A percentile compares a stretch with the other conserved stretches of the same genome.
These are phyloP conservation scores for Avicennia marina DNA, from an alignment of 257 asterid species.

Conservation along the genomic window DNA sequence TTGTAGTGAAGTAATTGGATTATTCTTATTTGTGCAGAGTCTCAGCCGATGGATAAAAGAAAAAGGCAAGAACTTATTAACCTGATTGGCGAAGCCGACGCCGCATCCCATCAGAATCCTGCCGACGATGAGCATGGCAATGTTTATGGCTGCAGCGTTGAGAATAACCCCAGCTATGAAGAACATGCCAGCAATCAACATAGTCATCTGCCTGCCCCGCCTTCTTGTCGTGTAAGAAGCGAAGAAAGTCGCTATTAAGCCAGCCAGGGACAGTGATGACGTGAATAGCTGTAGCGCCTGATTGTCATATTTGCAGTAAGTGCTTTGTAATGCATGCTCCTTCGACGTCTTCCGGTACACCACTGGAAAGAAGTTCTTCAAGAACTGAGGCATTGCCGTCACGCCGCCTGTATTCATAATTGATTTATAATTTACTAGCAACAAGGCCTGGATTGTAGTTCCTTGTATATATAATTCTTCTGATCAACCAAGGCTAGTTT, in stretches of 20 bases:
- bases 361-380: slow-evolving; percentile 68
- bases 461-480: too few relatives aligned
- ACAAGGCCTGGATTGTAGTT: too few relatives aligned
- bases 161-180: slow-evolving; percentile 52
- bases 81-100: slow-evolving; percentile 95
- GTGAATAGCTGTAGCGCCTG: slow-evolving; percentile 82
- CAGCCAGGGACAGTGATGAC: slow-evolving; percentile 79
- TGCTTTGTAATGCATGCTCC: slow-evolving; percentile 35
- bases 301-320: slow-evolving; percentile 86
- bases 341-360: slow-evolving; percentile 37
- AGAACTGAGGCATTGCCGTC: slow-evolving; percentile 60
- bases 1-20: too few relatives aligned
- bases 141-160: slow-evolving; percentile 69
- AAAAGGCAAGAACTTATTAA: slow-evolving; percentile 19
- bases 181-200: slow-evolving; percentile 78
- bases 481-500: too few relatives aligned
- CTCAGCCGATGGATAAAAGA: too few relatives aligned
- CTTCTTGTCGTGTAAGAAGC: slow-evolving; percentile 88
- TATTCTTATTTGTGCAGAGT: too few relatives aligned
- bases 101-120: slow-evolving; percentile 84
- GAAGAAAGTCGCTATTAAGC: slow-evolving; percentile 70
- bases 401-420: slow-evolving; percentile 81
- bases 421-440: too few relatives aligned
- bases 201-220: slow-evolving; percentile 60
- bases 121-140: slow-evolving; percentile 89